Evolutionary conservation across 2,329 filamentous ascomycete species (phyloP), one percentile per base, ranked within the genome.

Genomic region (Talaromyces sp.): DNA sequence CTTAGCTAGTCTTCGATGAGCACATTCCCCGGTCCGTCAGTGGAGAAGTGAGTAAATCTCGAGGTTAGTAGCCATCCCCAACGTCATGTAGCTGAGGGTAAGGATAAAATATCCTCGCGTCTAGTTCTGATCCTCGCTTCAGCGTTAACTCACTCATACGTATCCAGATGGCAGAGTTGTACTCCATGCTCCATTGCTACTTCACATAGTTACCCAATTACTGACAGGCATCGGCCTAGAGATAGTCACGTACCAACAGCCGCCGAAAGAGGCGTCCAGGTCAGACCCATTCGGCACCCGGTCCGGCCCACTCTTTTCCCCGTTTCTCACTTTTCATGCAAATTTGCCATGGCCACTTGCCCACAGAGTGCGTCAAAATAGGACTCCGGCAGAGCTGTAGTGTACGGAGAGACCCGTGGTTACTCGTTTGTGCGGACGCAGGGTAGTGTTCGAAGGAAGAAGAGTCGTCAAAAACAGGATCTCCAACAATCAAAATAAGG

Each of bases 201-300:
- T 4, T 15, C 8, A 46, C n/a, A 31, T n/a, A 17, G 15, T 13
- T 48, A n/a, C 17, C 45, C 28, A 9, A 33, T 7, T 7, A n/a
- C 45, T n/a, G 45, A 21, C 17, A 48, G 13, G 28, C 13, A 48
- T 33, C 6, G 19, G 45, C 28, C 28, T 3, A 13, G 33, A 21
- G 11, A 19, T 6, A 19, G n/a, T n/a, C n/a, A n/a, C n/a, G n/a
- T n/a, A n/a, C n/a, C n/a, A n/a, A n/a, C n/a, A n/a, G n/a, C n/a
- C n/a, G n/a, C n/a, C n/a, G 25, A 28, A 25, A 33, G 45, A 48
- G 22, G 28, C 28, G 28, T 35, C n/a, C n/a, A n/a, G n/a, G n/a
- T n/a, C 45, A 48, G 45, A 48, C 45, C 45, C 45, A 48, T 48
- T 48, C 45, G 28, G 45, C 28, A 33, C 28, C 43, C 45, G 45